These are phyloP conservation scores for Gamsiella multidivaricata DNA, from an alignment of 192 early-diverging fungal species.

Conservation along the genomic window DNA sequence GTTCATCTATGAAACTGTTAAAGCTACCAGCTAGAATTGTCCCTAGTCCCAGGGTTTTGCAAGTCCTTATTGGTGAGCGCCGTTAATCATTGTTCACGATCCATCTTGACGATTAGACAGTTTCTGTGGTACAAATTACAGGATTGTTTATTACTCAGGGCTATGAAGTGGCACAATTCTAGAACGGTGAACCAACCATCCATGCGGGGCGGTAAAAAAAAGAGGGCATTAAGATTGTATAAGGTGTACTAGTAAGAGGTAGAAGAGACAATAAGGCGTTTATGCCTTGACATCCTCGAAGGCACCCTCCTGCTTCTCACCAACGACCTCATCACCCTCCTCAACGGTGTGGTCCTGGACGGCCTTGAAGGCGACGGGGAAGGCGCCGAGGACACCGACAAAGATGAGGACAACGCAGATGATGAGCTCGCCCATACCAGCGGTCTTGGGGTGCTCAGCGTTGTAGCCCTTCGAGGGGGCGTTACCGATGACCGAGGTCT, in stretches of 20 bases:
- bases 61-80: too few relatives aligned
- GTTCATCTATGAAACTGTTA: too few relatives aligned
- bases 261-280: not conserved
- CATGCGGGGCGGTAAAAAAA: not conserved
- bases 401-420: conserved; percentile 32
- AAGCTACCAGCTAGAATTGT: too few relatives aligned
- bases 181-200: not conserved
- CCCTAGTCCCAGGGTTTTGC: too few relatives aligned
- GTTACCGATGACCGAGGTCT: conserved; percentile 39
- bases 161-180: too few relatives aligned
- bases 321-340: conserved; percentile 17
- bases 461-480: conserved; percentile 31
- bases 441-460: conserved; percentile 7
- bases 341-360: conserved; percentile 41
- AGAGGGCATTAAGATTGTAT: not conserved
- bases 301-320: conserved; percentile 37
- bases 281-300: conserved; percentile 39
- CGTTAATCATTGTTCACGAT: too few relatives aligned
- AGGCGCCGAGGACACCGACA: conserved; percentile 31
- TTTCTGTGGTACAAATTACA: too few relatives aligned
- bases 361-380: conserved; percentile 46
- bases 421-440: conserved; percentile 44
- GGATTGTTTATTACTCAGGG: not conserved
- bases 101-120: too few relatives aligned
- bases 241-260: not conserved